Evolutionary conservation across 495 filamentous ascomycete species (phyloP), one percentile per base, ranked within the genome.

Genomic region (Neurospora sp.): DNA sequence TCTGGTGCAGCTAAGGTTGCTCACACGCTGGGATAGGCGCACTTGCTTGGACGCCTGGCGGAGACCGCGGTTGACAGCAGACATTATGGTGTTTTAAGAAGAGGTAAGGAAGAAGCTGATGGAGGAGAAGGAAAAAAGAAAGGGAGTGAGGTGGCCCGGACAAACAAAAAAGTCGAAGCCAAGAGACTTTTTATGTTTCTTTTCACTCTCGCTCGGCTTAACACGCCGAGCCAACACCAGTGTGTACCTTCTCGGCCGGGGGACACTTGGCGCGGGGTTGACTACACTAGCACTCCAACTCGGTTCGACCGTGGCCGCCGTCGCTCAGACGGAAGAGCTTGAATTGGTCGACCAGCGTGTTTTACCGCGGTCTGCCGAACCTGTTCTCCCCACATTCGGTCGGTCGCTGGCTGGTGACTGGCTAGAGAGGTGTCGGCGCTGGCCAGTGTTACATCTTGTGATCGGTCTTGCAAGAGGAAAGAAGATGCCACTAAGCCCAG

Each of bases 11-110:
- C 31, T 28, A 36, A 59, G 28, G 43, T 34, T 69, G 71, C 42
- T 72, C 37, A 72, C 31, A 45, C 72, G 43, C 19, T 73, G 74
- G 45, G 71, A 45, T 42, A 76, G 72, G 73, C 76, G 77, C 77
- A 80, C 73, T 42, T 76, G 73, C 76, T 73, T 77, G 39, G 78
- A 78, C 66, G 78, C 78, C 77, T 77, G 77, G 71, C 78, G 77
- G 62, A 80, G 28, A 59, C 78, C 77, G 71, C 78, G 78, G 70
- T 79, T 79, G 74, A 76, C 76, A 72, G 78, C 77, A 76, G 78
- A 80, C 76, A 79, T 79, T 73, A 42, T 78, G 71, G 42, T 69
- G 70, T 36, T 59, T 66, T 62, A 62, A 28, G 39, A 19, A 39
- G 70, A 45, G 34, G 70, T 40, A 39, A 71, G 28, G 54, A 66